Percentiles rank a stretch among this genome's conserved stretches.
Evolutionary conservation across 805 yeast genomes (phyloP).

Genomic region (Saccharomyces eubayanus): DNA sequence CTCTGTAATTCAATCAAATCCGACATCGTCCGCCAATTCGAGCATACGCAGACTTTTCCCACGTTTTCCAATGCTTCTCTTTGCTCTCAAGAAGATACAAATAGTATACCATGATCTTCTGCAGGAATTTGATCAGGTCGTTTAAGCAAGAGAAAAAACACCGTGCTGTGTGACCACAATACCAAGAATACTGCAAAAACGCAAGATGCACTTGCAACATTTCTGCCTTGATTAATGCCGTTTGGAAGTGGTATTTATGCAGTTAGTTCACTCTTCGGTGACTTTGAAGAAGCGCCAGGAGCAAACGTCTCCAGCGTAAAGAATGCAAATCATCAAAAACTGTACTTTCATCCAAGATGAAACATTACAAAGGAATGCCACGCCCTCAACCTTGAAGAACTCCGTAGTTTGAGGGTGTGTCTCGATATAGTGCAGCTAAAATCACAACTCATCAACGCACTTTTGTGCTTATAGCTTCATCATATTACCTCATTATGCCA

Average conservation of each 20-base stretch:
- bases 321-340: not conserved
- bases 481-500: not conserved
- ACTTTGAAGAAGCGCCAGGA: not conserved
- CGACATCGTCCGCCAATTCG: slow-evolving; percentile 23
- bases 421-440: not conserved
- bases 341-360: not conserved
- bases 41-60: not conserved
- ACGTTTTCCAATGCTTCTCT: not conserved
- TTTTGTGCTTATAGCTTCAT: not conserved
- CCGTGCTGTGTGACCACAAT: slow-evolving; percentile 1
- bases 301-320: not conserved
- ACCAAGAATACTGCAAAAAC: not conserved
- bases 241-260: not conserved
- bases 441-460: not conserved
- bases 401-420: not conserved
- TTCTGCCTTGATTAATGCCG: not conserved
- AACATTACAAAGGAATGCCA: not conserved
- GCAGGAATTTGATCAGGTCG: not conserved
- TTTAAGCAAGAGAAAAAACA: not conserved
- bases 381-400: not conserved
- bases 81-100: not conserved
- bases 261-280: not conserved
- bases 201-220: not conserved
- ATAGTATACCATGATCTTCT: not conserved
- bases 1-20: slow-evolving; percentile 34